Conservation (phyloP, 768 basidiomycete species). For the Kwoniella botswanensis region DNA sequence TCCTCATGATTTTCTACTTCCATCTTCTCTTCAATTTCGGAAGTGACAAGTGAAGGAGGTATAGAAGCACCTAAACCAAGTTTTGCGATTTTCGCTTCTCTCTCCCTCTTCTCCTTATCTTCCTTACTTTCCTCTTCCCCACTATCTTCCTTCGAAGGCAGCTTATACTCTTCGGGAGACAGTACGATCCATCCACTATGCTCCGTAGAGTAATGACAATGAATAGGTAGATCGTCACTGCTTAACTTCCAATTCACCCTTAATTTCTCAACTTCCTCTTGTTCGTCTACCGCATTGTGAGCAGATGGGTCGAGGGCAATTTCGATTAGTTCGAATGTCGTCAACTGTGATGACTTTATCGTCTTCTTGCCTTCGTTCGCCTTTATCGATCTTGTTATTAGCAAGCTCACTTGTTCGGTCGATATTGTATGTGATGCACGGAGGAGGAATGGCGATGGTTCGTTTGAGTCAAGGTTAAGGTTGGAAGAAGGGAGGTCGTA, state of each 20-base stretch:
- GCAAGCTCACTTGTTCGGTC: conserved; percentile 18
- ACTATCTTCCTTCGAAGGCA: background rate
- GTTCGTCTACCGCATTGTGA: conserved; percentile 20
- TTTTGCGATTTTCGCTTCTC: conserved; percentile 27
- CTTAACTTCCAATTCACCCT: conserved; percentile 38
- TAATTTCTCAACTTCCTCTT: conserved; percentile 5
- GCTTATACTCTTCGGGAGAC: conserved; percentile 30
- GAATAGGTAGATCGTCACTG: conserved; percentile 49
- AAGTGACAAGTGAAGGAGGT: conserved; percentile 2
- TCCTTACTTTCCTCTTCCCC: conserved; percentile 14
- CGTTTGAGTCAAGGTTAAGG: background rate
- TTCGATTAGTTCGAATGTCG: conserved; percentile 44
- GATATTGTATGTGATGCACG: conserved; percentile 26
- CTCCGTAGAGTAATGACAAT: conserved; percentile 26
- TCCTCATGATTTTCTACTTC: background rate
- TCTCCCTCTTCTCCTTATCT: conserved; percentile 26
- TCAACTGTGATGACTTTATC: conserved; percentile 10
- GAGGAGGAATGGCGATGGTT: conserved; percentile 36
- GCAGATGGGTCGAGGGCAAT: conserved; percentile 27
- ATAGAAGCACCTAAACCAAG: conserved; percentile 37
- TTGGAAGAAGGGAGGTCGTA: conserved; percentile 29
- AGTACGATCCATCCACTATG: conserved; percentile 41
- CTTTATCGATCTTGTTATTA: conserved; percentile 33
- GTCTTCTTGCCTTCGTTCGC: background rate
- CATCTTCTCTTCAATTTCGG: background rate